These are phyloP conservation scores for Saccharomyces hybrid DNA, from an alignment of 1,139 yeast genomes.

Conservation along the genomic window DNA sequence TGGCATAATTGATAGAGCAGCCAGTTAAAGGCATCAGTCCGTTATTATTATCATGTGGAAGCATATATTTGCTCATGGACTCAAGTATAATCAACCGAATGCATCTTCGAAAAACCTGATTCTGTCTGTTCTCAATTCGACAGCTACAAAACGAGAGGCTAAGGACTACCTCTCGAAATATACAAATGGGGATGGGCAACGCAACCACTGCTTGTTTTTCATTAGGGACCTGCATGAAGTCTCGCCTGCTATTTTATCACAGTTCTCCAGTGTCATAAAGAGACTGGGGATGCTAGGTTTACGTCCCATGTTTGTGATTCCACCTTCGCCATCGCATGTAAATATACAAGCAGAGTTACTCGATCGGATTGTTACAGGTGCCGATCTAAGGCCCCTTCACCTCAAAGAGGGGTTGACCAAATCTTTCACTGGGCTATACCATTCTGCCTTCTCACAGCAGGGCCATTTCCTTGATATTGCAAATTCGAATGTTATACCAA, in stretches of 20 bases:
- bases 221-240: slow-evolving; percentile 20
- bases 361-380: slow-evolving; percentile 19
- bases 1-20: not conserved
- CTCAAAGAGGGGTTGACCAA: slow-evolving; percentile 16
- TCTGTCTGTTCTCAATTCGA: slow-evolving; percentile 60
- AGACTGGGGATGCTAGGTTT: slow-evolving; percentile 26
- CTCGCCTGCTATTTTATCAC: slow-evolving; percentile 9
- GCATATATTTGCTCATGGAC: slow-evolving; percentile 5
- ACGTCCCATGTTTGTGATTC: slow-evolving; percentile 26
- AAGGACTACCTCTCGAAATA: slow-evolving; percentile 57
- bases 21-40: not conserved
- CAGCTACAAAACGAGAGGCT: slow-evolving; percentile 74
- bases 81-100: slow-evolving; percentile 20
- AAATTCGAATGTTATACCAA: slow-evolving; percentile 17
- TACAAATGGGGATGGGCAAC: slow-evolving; percentile 15
- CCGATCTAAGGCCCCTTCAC: slow-evolving; percentile 22
- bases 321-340: slow-evolving; percentile 21
- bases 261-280: slow-evolving; percentile 19
- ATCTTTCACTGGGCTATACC: slow-evolving; percentile 10
- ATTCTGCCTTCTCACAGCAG: slow-evolving; percentile 15
- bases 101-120: slow-evolving; percentile 42
- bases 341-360: slow-evolving; percentile 19
- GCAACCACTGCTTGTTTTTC: slow-evolving; percentile 24
- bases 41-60: slow-evolving; percentile 6
- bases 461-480: slow-evolving; percentile 10